Conservation (phyloP, 805 yeast species). For the Pichia exigua region DNA sequence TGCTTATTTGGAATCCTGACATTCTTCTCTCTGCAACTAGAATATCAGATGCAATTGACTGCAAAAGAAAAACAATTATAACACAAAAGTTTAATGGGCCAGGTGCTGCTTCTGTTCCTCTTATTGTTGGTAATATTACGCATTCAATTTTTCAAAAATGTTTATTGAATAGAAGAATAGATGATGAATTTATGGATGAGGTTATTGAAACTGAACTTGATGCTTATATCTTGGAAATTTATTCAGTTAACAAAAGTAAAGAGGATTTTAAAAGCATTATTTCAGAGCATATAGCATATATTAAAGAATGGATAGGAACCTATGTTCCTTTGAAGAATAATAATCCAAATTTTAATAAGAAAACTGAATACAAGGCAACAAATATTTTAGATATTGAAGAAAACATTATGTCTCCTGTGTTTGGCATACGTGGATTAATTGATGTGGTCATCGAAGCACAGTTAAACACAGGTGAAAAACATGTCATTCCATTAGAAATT, state of each 20-base stretch:
- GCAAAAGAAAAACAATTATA: constrained; percentile 66
- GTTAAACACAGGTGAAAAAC: constrained; percentile 37
- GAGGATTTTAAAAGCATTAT: constrained; percentile 38
- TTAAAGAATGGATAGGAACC: constrained; percentile 44
- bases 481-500: constrained; percentile 75
- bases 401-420: constrained; percentile 83
- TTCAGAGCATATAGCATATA: constrained; percentile 40
- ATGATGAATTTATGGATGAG: constrained; percentile 30
- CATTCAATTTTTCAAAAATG: constrained; percentile 70
- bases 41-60: constrained; percentile 66
- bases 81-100: constrained; percentile 48
- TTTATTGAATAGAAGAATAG: constrained; percentile 32
- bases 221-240: constrained; percentile 33
- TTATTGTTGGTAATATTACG: constrained; percentile 74
- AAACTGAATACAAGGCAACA: constrained; percentile 42
- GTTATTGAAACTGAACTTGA: constrained; percentile 26
- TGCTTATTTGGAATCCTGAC: constrained; percentile 84
- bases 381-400: constrained; percentile 82
- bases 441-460: constrained; percentile 76
- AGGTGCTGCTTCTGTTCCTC: constrained; percentile 54
- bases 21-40: constrained; percentile 71
- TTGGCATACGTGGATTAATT: constrained; percentile 81
- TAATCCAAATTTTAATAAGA: constrained; percentile 8
- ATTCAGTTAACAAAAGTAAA: constrained; percentile 44
- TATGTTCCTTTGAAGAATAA: constrained; percentile 26